Percentiles rank a stretch among this genome's conserved stretches.
These are phyloP conservation scores for Brassica rapa DNA, from an alignment of 345 rosid species.

Conservation along the genomic window DNA sequence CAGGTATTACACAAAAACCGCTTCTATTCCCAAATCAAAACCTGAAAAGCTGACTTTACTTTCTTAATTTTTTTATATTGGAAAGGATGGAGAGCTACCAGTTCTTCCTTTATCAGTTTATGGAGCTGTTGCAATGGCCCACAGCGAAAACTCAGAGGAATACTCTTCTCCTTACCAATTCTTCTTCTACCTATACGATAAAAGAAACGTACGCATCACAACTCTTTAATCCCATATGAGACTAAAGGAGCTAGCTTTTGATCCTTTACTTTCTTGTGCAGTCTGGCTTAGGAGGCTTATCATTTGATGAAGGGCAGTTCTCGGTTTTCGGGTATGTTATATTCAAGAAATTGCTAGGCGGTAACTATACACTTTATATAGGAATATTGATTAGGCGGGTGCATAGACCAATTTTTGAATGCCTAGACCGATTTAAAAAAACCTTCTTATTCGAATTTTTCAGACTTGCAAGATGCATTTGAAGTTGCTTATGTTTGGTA, in stretches of 20 bases:
- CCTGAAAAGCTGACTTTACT: not conserved
- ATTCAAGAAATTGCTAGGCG: too few species aligned
- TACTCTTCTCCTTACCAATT: slow-evolving; percentile 89
- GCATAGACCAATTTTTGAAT: too few species aligned
- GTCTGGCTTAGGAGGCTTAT: slow-evolving; percentile 95
- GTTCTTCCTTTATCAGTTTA: slow-evolving; percentile 87
- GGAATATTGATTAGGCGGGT: too few species aligned
- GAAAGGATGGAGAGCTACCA: slow-evolving; percentile 84
- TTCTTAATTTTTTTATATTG: slow-evolving; percentile 19
- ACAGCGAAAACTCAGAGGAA: slow-evolving; percentile 76
- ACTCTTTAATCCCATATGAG: not conserved
- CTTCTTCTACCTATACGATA: slow-evolving; percentile 88
- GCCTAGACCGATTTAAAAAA: too few species aligned
- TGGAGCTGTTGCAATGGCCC: slow-evolving; percentile 95
- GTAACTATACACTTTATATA: too few species aligned
- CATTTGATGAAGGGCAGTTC: slow-evolving; percentile 94
- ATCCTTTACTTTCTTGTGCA: slow-evolving; percentile 23
- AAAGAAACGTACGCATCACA: slow-evolving; percentile 65
- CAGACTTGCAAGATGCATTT: not conserved
- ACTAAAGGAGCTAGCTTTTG: slow-evolving; percentile 10
- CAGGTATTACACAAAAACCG: slow-evolving; percentile 50
- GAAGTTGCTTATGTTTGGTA: slow-evolving; percentile 4
- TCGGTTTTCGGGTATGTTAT: slow-evolving; percentile 76
- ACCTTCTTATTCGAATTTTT: not conserved
- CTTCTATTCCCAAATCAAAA: slow-evolving; percentile 4